These are phyloP conservation scores for Camelina sativa DNA, from an alignment of 345 rosid species.

Conservation along the genomic window DNA sequence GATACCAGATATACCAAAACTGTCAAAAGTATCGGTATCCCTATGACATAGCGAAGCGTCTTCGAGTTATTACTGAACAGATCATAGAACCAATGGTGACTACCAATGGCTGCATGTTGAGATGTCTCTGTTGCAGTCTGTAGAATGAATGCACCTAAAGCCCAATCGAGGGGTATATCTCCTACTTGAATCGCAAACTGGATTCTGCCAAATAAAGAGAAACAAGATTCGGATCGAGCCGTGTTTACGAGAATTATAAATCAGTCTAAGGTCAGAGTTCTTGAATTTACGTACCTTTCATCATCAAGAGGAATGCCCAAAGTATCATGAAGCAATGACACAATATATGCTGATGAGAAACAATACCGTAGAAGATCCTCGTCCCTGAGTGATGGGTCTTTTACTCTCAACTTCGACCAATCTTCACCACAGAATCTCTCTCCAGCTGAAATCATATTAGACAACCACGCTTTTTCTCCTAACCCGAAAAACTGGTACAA, in stretches of 20 bases:
- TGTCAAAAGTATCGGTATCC: slow-evolving; percentile 51
- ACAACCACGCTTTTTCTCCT: slow-evolving; percentile 59
- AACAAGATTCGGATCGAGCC: not conserved
- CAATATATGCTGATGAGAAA: slow-evolving; percentile 93
- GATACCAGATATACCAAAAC: slow-evolving; percentile 63
- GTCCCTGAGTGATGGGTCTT: slow-evolving; percentile 60
- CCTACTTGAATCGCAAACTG: slow-evolving; percentile 68
- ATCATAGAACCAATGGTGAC: slow-evolving; percentile 53
- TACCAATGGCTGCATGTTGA: slow-evolving; percentile 37
- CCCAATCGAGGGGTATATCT: slow-evolving; percentile 86
- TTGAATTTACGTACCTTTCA: slow-evolving; percentile 47
- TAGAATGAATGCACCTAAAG: slow-evolving; percentile 89
- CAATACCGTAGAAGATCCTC: slow-evolving; percentile 82
- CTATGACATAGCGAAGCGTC: slow-evolving; percentile 50
- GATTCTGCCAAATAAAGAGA: slow-evolving; percentile 49
- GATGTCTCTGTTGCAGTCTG: slow-evolving; percentile 48
- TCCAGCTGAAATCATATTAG: slow-evolving; percentile 65
- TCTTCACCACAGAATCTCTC: slow-evolving; percentile 81
- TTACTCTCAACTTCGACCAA: slow-evolving; percentile 73
- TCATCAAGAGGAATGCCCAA: slow-evolving; percentile 62
- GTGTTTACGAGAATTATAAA: not conserved
- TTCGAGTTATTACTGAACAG: slow-evolving; percentile 57
- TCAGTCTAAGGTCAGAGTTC: not conserved
- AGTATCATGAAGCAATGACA: slow-evolving; percentile 90
- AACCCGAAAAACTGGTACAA: slow-evolving; percentile 74